Base-by-base conservation (phyloP, 495 filamentous ascomycete genomes). In the Lophiostoma macrostomum region DNA sequence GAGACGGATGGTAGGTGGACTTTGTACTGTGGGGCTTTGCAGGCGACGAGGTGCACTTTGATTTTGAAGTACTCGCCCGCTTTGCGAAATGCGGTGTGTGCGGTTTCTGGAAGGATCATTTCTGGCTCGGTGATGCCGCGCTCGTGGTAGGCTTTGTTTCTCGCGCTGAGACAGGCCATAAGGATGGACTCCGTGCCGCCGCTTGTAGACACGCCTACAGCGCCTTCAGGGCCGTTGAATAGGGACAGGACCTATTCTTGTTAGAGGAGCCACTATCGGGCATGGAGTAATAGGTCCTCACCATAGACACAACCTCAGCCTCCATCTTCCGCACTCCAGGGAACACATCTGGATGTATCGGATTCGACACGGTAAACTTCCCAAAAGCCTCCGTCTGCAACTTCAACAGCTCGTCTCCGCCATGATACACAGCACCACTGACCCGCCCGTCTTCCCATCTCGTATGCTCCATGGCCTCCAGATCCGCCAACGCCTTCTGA, bases 311-410 rank as follows among this genome's bases (percentile, higher is more conserved):
- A 64, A 97, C 77, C 74, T 99, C 93, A 24, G 93, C 91, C 73
- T 99, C 93, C 93, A 99, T 99, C 76, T 99, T 99, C 61, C 93
- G 76, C 24, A 99, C 90, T 29, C 91, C 93, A 34, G 93, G 93
- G 73, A 99, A 99, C 30, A 97, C 90, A 73, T 99, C 93, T 27
- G 93, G 93, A 72, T 99, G 93, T 59, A 99, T 87, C n/a, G 93
- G 93, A 69, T 99, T 99, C n/a, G 87, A 76, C 13, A 97, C 93
- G 38, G 88, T 90, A 66, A 99, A 99, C 66, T 84, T 85, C 29
- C 85, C 83, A 70, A 90, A 97, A 7, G 93, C 91, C 67, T 96
- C 89, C 12, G 85, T 83, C 72, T 99, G 93, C 14, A 99, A 73
- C 66, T 85, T 81, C 55, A 89, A 70, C 50, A 99, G 70, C 13